These are phyloP conservation scores for Cyberlindnera veronae DNA, from an alignment of 805 yeast species.

Conservation along the genomic window DNA sequence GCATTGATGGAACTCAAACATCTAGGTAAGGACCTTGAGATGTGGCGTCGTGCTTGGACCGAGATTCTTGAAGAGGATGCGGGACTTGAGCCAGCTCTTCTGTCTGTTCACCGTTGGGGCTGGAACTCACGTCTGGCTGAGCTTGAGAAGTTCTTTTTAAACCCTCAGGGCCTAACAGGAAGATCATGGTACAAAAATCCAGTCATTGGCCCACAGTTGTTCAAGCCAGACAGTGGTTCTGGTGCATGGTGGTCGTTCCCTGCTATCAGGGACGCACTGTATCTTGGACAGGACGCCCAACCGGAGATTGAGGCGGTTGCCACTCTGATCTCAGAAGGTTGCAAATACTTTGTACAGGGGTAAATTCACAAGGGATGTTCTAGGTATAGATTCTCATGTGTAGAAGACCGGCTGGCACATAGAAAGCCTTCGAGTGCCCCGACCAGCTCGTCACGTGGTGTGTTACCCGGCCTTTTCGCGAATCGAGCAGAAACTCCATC, in stretches of 20 bases:
- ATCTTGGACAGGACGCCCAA: slow-evolving; percentile 53
- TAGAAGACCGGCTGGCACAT: too few relatives aligned
- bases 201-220: slow-evolving; percentile 64
- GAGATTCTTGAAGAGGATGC: slow-evolving; percentile 46
- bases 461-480: too few relatives aligned
- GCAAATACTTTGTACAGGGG: slow-evolving; percentile 14
- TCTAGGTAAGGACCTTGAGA: slow-evolving; percentile 45
- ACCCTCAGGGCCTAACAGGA: slow-evolving; percentile 34
- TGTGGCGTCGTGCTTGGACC: slow-evolving; percentile 64
- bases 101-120: slow-evolving; percentile 70
- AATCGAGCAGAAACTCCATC: too few relatives aligned
- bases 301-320: slow-evolving; percentile 45
- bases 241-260: slow-evolving; percentile 71
- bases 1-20: slow-evolving; percentile 38
- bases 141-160: slow-evolving; percentile 52
- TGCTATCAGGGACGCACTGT: slow-evolving; percentile 64
- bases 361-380: slow-evolving; percentile 1
- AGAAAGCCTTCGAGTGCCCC: too few relatives aligned
- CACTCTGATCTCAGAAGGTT: slow-evolving; percentile 17
- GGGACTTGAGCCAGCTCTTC: slow-evolving; percentile 69
- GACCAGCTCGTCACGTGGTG: too few relatives aligned
- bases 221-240: slow-evolving; percentile 46
- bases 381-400: too few relatives aligned
- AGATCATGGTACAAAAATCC: slow-evolving; percentile 68
- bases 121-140: slow-evolving; percentile 69